These are phyloP conservation scores for Sporothrix brasiliensis DNA, from an alignment of 2,329 filamentous ascomycete genomes.

Conservation along the genomic window DNA sequence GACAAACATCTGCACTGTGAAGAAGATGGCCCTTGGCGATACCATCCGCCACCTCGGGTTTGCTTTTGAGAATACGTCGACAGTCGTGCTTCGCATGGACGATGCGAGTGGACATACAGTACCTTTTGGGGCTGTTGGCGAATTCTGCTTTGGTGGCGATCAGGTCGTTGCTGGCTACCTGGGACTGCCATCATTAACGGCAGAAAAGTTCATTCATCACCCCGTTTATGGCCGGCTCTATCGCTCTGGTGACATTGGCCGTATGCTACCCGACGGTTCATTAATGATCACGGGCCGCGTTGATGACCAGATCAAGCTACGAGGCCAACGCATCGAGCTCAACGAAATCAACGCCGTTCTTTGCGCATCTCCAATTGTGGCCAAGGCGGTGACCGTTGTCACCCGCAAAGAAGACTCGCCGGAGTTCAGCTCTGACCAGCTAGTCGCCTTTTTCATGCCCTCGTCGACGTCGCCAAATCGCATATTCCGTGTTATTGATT, in stretches of 20 bases:
- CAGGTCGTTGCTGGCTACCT: constrained; percentile 79
- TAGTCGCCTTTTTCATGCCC: constrained; percentile 72
- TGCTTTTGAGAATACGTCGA: constrained; percentile 74
- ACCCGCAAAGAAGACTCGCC: constrained; percentile 45
- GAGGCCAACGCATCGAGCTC: constrained; percentile 78
- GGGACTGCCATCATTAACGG: constrained; percentile 63
- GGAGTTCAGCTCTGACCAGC: constrained; percentile 50
- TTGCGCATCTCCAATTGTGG: constrained; percentile 54
- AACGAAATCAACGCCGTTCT: constrained; percentile 71
- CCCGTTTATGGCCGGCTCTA: constrained; percentile 72
- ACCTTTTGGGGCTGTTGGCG: constrained; percentile 73
- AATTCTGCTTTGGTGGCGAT: constrained; percentile 83
- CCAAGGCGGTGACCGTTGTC: constrained; percentile 67
- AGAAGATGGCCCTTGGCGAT: constrained; percentile 60
- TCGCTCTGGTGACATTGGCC: constrained; percentile 78
- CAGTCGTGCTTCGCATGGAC: constrained; percentile 60
- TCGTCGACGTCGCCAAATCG: constrained; percentile 40
- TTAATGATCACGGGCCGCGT: constrained; percentile 72
- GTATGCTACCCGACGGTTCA: constrained; percentile 75
- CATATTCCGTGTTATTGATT: constrained; percentile 44
- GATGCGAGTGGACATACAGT: constrained; percentile 54
- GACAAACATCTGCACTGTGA: constrained; percentile 83
- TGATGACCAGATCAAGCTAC: constrained; percentile 80
- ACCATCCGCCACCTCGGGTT: constrained; percentile 75
- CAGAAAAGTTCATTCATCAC: constrained; percentile 69